Evolutionary conservation across 176 grass and related monocot genomes (phyloP), one percentile per base, ranked within the genome.

Genomic region (Oryza brachyantha): DNA sequence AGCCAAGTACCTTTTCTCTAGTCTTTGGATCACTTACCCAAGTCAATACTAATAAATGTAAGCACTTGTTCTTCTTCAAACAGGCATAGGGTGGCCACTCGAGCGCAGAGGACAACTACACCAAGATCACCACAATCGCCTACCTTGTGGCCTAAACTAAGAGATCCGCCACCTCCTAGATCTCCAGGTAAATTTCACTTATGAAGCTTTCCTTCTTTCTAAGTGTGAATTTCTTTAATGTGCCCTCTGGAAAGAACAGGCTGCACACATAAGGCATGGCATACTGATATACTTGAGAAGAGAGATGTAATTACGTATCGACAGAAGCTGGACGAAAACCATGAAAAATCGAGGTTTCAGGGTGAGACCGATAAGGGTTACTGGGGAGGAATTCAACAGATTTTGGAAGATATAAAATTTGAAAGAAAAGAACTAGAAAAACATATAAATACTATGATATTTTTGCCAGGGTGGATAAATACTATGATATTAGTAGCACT

Each of bases 171-270:
- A n/a, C 70, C 88, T 60, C 82, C 76, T 60, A 92, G 82, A 87
- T 88, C 91, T 81, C 63, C 91, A 86, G 59, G 94, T 97, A 92
- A 83, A 86, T 60, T 60, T 75, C 13, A 40, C 80, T 40, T 59
- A 6, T 34, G 8, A 36, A 27, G 43, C 14, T 32, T n/a, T n/a
- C 36, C 55, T 66, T 52, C 10, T 36, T 50, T 50, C 13, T 21
- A 73, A 26, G 21, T 32, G 37, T 27, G 62, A 21, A 8, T 34
- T 7, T 65, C 29, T 19, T 35, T 16, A 21, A 65, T 35, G 31
- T 64, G 7, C 28, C 17, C 50, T 54, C 50, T 3, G 2, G 21
- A 3, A 8, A 19, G 19, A 50, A 55, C n/a, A 22, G 31, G 42
- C 25, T 67, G 2, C 66, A 70, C 35, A 54, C 36, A 70, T 60